These are phyloP conservation scores for Penicillium lividum DNA, from an alignment of 495 filamentous ascomycete genomes.

Conservation along the genomic window DNA sequence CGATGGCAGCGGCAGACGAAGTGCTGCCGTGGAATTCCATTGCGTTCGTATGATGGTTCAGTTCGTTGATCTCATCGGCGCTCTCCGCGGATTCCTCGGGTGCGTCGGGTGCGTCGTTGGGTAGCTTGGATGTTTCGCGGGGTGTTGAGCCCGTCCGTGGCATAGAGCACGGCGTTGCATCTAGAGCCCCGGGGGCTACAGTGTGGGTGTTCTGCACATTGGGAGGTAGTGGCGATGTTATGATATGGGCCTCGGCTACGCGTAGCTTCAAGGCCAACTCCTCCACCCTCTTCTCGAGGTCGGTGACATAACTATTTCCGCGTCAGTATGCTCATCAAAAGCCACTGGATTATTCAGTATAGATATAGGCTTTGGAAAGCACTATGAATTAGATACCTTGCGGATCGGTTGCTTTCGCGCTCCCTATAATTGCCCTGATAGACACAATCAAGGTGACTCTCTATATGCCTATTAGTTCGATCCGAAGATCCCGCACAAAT, in stretches of 20 bases:
- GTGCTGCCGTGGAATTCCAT: conserved; percentile 46
- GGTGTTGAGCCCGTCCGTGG: conserved; percentile 28
- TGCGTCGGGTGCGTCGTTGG: conserved; percentile 12
- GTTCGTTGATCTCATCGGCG: conserved; percentile 36
- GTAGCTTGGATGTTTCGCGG: conserved; percentile 15
- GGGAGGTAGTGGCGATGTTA: conserved; percentile 16
- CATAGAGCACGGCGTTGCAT: conserved; percentile 36
- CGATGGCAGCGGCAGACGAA: conserved; percentile 37
- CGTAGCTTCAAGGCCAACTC: conserved; percentile 35
- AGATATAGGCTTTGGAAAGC: background rate
- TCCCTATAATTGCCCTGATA: conserved; percentile 43
- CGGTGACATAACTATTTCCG: conserved; percentile 31
- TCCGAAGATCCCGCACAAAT: background rate
- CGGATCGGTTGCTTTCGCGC: conserved; percentile 37
- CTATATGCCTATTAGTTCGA: conserved; percentile 14
- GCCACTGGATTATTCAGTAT: background rate
- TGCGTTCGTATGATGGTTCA: conserved; percentile 43
- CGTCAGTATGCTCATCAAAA: background rate
- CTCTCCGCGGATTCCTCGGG: conserved; percentile 30
- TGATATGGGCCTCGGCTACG: conserved; percentile 24
- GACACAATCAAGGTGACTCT: conserved; percentile 34
- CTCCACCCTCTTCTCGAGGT: conserved; percentile 42
- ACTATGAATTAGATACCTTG: conserved; percentile 21
- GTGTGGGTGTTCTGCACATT: conserved; percentile 9
- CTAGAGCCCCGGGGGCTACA: conserved; percentile 13